Conservation (phyloP, 805 yeast species). For the Nadsonia fulvescens region DNA sequence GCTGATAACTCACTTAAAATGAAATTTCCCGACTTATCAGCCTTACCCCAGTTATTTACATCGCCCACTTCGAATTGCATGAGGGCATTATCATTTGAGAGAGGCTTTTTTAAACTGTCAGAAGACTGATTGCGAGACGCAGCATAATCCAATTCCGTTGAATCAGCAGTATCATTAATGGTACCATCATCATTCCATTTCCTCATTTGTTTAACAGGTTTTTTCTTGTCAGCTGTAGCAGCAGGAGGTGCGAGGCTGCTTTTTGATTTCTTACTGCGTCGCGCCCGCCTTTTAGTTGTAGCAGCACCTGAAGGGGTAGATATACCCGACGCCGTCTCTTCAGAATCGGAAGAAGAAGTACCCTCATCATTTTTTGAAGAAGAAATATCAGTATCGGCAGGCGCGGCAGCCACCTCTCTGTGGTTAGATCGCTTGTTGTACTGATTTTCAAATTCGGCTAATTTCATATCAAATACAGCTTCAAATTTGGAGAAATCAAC, state of each 20-base stretch:
- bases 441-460: slow-evolving; percentile 12
- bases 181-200: slow-evolving; percentile 53
- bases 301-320: too few species aligned
- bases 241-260: slow-evolving; percentile 3
- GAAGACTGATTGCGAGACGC: slow-evolving; percentile 10
- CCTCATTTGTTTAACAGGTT: slow-evolving; percentile 28
- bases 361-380: too few species aligned
- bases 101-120: slow-evolving; percentile 18
- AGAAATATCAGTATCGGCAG: too few species aligned
- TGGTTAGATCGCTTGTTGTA: too few species aligned
- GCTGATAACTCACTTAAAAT: slow-evolving; percentile 44
- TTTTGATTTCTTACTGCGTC: slow-evolving; percentile 4
- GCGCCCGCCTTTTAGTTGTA: slow-evolving; percentile 2
- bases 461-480: slow-evolving; percentile 17
- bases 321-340: too few species aligned
- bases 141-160: slow-evolving; percentile 39
- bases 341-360: too few species aligned
- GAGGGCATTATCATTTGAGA: slow-evolving; percentile 26
- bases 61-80: slow-evolving; percentile 16
- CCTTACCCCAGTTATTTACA: slow-evolving; percentile 22
- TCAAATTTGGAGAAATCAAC: slow-evolving; percentile 11
- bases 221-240: slow-evolving; percentile 7
- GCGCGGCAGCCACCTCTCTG: slow-evolving; percentile 1
- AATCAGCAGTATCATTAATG: slow-evolving; percentile 27
- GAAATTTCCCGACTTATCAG: slow-evolving; percentile 37